Percentiles rank a stretch among this genome's conserved stretches.
phyloP scores from a whole-genome alignment of 306 rosid genomes.

The Cucumis melo region DNA sequence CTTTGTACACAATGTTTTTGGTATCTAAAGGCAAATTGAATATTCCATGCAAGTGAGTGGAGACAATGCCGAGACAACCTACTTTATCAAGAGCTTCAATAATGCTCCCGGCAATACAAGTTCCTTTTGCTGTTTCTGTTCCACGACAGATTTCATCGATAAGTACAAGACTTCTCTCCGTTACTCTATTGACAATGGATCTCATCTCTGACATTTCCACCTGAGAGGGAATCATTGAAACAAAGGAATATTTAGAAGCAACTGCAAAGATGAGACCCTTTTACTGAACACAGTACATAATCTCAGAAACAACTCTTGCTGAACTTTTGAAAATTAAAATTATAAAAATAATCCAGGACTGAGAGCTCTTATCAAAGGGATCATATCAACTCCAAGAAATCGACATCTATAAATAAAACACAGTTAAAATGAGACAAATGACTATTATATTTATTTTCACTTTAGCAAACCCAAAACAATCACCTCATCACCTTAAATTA shows the following conservation, averaged over 20 bases:
- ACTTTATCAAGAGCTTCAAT: conserved; percentile 61
- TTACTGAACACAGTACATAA: not conserved
- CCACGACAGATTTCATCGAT: conserved; percentile 96
- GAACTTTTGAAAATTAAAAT: not conserved
- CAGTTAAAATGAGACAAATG: not conserved
- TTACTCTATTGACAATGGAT: conserved; percentile 54
- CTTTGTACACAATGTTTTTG: conserved; percentile 52
- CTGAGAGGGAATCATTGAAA: conserved; percentile 24
- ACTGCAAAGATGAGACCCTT: not conserved
- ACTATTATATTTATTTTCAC: not conserved
- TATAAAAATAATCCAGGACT: not conserved
- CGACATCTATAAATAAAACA: not conserved
- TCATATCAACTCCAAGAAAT: not conserved
- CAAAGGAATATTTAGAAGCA: not conserved
- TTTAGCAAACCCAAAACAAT: not conserved
- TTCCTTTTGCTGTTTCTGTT: conserved; percentile 93
- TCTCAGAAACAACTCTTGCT: not conserved
- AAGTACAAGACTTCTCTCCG: conserved; percentile 78
- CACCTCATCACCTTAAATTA: not conserved
- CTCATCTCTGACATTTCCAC: conserved; percentile 95
- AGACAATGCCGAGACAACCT: conserved; percentile 85
- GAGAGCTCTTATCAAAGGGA: not conserved
- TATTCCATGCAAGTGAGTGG: conserved; percentile 92
- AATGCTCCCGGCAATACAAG: conserved; percentile 93
- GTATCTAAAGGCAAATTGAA: conserved; percentile 55